phyloP scores from a whole-genome alignment of 2,329 filamentous ascomycete genomes.

The Xylaria sp. region DNA sequence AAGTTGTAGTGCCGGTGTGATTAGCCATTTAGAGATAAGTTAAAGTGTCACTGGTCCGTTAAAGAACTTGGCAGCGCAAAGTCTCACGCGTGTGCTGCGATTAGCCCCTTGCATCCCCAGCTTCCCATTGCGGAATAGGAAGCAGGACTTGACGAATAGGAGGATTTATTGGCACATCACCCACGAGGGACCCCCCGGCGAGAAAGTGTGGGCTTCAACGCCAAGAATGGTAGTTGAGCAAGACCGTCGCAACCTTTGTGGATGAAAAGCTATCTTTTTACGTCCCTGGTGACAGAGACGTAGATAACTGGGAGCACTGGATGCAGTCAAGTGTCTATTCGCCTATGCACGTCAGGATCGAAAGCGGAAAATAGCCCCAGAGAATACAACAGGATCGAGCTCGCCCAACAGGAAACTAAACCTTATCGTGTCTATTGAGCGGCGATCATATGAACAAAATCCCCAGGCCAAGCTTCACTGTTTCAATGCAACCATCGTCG shows the following conservation, averaged over 20 bases:
- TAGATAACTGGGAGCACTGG: slow-evolving; percentile 25
- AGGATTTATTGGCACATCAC: slow-evolving; percentile 27
- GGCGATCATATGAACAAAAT: slow-evolving; percentile 34
- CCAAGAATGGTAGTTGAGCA: slow-evolving; percentile 26
- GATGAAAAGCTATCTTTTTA: slow-evolving; percentile 8
- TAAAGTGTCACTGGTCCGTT: slow-evolving; percentile 23
- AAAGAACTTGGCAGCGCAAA: not conserved
- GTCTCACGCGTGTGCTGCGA: slow-evolving; percentile 36
- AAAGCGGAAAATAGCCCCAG: slow-evolving; percentile 12
- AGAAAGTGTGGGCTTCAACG: slow-evolving; percentile 23
- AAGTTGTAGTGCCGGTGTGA: slow-evolving; percentile 16
- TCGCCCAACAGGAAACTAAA: slow-evolving; percentile 13
- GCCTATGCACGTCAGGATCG: slow-evolving; percentile 30
- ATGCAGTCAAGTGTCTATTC: slow-evolving; percentile 25
- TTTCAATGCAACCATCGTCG: slow-evolving; percentile 28
- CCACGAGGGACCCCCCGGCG: slow-evolving; percentile 25
- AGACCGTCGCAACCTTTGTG: slow-evolving; percentile 25
- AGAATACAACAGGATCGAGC: slow-evolving; percentile 10
- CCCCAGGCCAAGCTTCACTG: slow-evolving; percentile 15
- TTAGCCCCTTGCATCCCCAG: slow-evolving; percentile 45
- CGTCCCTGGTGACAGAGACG: slow-evolving; percentile 28
- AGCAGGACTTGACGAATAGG: slow-evolving; percentile 38
- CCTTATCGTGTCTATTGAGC: slow-evolving; percentile 11
- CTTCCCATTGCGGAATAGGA: slow-evolving; percentile 47
- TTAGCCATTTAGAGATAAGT: slow-evolving; percentile 36